Evolutionary conservation across 148 eudicot genomes (phyloP).

Genomic region (Cornus kousa): DNA sequence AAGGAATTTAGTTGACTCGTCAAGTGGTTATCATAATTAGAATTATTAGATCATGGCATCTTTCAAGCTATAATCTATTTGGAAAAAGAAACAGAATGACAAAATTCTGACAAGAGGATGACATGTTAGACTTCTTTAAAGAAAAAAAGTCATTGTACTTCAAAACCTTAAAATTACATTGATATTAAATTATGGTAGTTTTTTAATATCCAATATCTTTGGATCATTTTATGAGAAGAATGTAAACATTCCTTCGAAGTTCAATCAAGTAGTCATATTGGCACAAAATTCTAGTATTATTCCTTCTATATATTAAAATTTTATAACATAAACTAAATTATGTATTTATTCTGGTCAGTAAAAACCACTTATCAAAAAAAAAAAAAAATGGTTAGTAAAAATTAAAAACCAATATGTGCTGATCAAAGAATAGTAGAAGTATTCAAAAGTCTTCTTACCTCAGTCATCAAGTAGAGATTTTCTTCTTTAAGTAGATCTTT

Average conservation of each 20-base stretch:
- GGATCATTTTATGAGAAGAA: neutral
- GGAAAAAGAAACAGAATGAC: too few species aligned
- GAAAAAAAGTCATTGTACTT: neutral
- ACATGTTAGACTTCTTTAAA: too few species aligned
- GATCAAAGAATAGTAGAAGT: neutral
- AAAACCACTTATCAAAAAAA: neutral
- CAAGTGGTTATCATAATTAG: neutral
- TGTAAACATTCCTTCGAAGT: neutral
- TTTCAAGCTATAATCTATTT: neutral
- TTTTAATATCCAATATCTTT: neutral
- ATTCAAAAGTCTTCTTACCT: slow-evolving; percentile 42
- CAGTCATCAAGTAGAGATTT: slow-evolving; percentile 79
- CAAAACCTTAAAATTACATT: neutral
- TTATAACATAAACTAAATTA: neutral
- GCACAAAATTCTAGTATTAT: neutral
- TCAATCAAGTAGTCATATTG: neutral
- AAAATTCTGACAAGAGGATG: neutral
- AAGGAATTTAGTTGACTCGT: too few species aligned
- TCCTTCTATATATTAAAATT: neutral
- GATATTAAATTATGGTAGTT: neutral
- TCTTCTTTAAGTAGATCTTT: slow-evolving; percentile 75
- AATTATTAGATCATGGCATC: neutral
- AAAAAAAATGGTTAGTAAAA: too few species aligned
- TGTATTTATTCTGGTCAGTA: neutral
- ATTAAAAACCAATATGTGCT: neutral